Evolutionary conservation across 1,284 basidiomycete species (phyloP), one percentile per base, ranked within the genome.

Genomic region (Athelia psychrophila): DNA sequence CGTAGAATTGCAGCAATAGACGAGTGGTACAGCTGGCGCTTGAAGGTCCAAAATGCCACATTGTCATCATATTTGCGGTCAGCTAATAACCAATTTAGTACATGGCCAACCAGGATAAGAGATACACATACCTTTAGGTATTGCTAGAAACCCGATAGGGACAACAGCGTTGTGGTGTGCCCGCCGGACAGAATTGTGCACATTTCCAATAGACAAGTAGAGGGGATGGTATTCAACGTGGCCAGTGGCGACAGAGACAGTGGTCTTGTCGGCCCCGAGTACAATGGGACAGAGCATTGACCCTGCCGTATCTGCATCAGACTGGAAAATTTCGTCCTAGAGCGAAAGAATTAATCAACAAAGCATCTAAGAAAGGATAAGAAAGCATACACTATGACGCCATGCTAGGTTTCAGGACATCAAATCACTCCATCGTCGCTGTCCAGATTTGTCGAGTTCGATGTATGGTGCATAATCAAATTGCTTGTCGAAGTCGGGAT

Each of bases 351-450:
- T 57, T 16, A 42, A 25, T 12, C n/a, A n/a, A n/a, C n/a, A n/a
- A n/a, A n/a, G n/a, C n/a, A 52, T 49, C 58, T 59, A 25, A 30
- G 13, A 30, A 30, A 30, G 5, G 16, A 36, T 24, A 24, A 15
- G 44, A 18, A 24, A 47, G 33, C 50, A 1, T 48, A 57, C 58
- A 12, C 50, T 47, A 30, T 60, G 57, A 18, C 38, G 40, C 55
- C 53, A 58, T 16, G 51, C 57, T 51, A 52, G 58, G 13, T 57
- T 51, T 13, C 24, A 59, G 2, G 57, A 60, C 55, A 60, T 58
- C 35, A 58, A 48, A 35, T 60, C 46, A n/a, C n/a, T 42, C 19
- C 27, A 55, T 19, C 36, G n/a, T 33, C 51, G 5, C 19, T 54
- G 2, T 25, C 50, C 51, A 51, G 50, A 18, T 18, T 46, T 20